Percentiles rank a stretch among this genome's conserved stretches.
phyloP scores from a whole-genome alignment of 495 filamentous ascomycete species.

The Tuber melanosporum region DNA sequence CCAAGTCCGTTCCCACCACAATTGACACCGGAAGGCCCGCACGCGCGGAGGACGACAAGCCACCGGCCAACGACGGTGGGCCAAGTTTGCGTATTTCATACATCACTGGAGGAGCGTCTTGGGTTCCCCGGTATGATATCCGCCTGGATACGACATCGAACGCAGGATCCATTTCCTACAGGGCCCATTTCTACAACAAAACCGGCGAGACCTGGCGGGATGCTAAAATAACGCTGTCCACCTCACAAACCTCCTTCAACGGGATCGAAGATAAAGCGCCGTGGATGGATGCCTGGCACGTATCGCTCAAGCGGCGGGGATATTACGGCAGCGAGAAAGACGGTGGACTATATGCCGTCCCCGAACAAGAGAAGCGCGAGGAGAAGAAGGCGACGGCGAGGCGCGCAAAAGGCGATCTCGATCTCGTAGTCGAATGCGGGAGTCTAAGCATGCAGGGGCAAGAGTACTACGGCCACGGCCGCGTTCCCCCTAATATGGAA shows the following conservation, averaged over 20 bases:
- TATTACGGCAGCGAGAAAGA: slow-evolving; percentile 18
- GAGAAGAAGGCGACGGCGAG: slow-evolving; percentile 11
- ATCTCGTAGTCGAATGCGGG: not conserved
- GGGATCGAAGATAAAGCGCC: slow-evolving; percentile 57
- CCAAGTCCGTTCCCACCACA: slow-evolving; percentile 7
- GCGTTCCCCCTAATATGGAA: too few relatives aligned
- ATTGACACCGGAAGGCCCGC: slow-evolving; percentile 24
- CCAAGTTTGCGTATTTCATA: slow-evolving; percentile 55
- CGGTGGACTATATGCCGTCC: slow-evolving; percentile 23
- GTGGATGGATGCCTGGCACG: slow-evolving; percentile 54
- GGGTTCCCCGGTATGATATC: slow-evolving; percentile 63
- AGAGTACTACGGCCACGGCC: not conserved
- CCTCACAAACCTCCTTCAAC: slow-evolving; percentile 59
- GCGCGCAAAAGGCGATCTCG: slow-evolving; percentile 26
- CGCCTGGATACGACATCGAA: slow-evolving; percentile 53
- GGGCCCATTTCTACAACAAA: slow-evolving; percentile 58
- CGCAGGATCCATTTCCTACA: slow-evolving; percentile 54
- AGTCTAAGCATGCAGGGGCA: not conserved
- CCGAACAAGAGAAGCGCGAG: slow-evolving; percentile 24
- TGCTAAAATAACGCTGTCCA: slow-evolving; percentile 59
- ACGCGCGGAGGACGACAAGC: slow-evolving; percentile 17
- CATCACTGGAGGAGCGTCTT: slow-evolving; percentile 56
- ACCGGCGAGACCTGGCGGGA: slow-evolving; percentile 65
- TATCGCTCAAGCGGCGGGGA: slow-evolving; percentile 46
- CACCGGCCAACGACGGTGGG: slow-evolving; percentile 10